Base-by-base conservation (phyloP, 1,139 yeast genomes). In the Scheffersomyces quercinus region DNA sequence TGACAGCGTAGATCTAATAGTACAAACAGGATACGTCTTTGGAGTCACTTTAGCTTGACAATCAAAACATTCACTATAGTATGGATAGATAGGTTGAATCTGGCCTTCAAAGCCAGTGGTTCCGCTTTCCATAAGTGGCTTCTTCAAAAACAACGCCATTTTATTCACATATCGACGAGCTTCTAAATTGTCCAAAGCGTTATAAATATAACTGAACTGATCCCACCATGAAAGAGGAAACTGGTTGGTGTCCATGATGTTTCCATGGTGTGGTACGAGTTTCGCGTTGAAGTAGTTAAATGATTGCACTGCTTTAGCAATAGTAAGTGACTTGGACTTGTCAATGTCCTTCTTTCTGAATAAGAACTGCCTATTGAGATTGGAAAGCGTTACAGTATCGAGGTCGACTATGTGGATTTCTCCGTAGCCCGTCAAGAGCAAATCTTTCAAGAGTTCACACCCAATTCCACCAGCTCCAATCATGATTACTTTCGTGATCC, bases 391-490 rank as follows among this genome's bases (percentile, higher is more conserved):
- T 53, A 95, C 88, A 4, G 98, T 93, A 62, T 95, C 99, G 45
- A 95, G 74, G 64, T 95, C 99, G 15, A 91, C 95, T 26, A 95
- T 78, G 58, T 91, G 97, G 43, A 95, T 85, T 56, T 88, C 95
- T 3, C 95, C 95, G 54, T 87, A 85, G 3, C 96, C 96, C 53
- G 89, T 77, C 50, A 91, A 68, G 6, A 90, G 83, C 41, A 95
- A 72, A 59, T 95, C 88, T 60, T 95, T 95, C 47, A 95, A 72
- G 35, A 95, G 70, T 64, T 95, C 99, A 64, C 98, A 95, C 4
- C 99, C 99, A 51, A 95, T 91, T n/a, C 99, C 99, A 28, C 99
- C 99, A 1, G 99, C 97, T 3, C 99, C 99, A 0, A 95, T 97
- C 70, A 95, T 73, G 38, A 95, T 70, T 15, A 93, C 90, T 48